A percentile compares a stretch with the other conserved stretches of the same genome.
Evolutionary conservation across 2,329 filamentous ascomycete genomes (phyloP).

Genomic region (Thielaviopsis cerberus): DNA sequence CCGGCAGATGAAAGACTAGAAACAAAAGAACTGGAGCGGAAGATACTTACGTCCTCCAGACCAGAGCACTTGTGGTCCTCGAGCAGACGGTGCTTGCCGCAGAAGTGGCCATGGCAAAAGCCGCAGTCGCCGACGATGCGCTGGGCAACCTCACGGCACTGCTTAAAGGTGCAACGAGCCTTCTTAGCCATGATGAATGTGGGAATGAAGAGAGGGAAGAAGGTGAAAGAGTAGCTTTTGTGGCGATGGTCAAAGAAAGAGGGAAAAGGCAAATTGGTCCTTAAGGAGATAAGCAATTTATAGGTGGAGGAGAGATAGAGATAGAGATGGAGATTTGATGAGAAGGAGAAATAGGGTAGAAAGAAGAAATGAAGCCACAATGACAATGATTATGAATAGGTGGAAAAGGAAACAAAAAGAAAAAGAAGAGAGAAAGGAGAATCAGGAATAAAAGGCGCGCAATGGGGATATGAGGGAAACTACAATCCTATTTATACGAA

Average conservation of each 20-base stretch:
- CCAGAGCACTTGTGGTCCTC: constrained; percentile 89
- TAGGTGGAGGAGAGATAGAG: too few relatives aligned
- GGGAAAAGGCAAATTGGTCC: not conserved
- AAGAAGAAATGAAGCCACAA: not conserved
- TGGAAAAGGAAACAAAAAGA: not conserved
- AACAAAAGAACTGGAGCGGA: constrained; percentile 2
- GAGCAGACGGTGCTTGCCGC: constrained; percentile 80
- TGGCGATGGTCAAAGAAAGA: not conserved
- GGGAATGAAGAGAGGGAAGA: not conserved
- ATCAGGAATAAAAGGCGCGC: not conserved
- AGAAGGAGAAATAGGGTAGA: not conserved
- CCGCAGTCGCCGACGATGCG: constrained; percentile 90
- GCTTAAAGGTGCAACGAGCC: constrained; percentile 72
- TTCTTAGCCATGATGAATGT: constrained; percentile 46
- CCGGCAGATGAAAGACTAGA: not conserved
- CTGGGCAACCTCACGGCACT: constrained; percentile 74
- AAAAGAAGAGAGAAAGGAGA: constrained; percentile 1
- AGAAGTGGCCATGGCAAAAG: constrained; percentile 88
- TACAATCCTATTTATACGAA: constrained; percentile 1
- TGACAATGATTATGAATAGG: not conserved
- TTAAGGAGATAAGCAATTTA: too few relatives aligned
- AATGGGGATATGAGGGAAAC: not conserved
- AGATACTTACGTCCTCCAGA: constrained; percentile 57
- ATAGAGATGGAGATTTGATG: too few relatives aligned
- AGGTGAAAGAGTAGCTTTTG: not conserved